Base-by-base conservation (phyloP, 768 basidiomycete genomes). In the Macrolepiota fuliginosa region DNA sequence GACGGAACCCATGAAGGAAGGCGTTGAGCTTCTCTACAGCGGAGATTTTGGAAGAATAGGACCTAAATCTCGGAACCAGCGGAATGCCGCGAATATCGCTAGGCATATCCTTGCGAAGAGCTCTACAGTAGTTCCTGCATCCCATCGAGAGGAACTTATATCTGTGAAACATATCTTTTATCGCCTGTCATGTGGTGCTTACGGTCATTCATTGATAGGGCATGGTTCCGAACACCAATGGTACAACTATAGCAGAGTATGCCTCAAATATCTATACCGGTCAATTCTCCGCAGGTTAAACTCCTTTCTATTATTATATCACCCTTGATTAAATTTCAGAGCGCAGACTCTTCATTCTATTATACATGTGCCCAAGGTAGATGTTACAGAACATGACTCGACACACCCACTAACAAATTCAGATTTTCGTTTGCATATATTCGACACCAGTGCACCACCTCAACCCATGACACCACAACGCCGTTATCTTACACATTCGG, bases 371-470 rank as follows among this genome's bases (percentile, higher is more conserved):
- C 85, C 49, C 89, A 91, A 83, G 91, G 90, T 90, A 61, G 56
- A 70, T 61, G 19, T 11, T 24, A 22, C 3, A 35, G 36, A 47
- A 35, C 29, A 24, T 58, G 27, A 52, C 47, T 36, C 55, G 17
- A 9, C 35, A 15, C 22, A 47, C 25, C 25, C 42, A 17, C n/a
- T 50, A 55, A 22, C 24, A 9, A 6, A 10, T 39, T 46, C 72
- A 91, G 94, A 96, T 72, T 98, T 96, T 69, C 84, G 85, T 39
- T 77, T 98, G 25, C 92, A 97, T 70, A 82, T 99, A 3, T 99
- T 94, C 68, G 90, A 92, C 69, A 90, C 86, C 65, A 83, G 81
- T 29, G 81, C 83, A 9, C 80, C 85, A 10, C 78, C 56, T 63
- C 54, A 69, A 56, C 64, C 70, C 62, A 63, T 64, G 22, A 57